Evolutionary conservation across 805 yeast species (phyloP), one percentile per base, ranked within the genome.

Genomic region (Tetrapisispora arboricola): DNA sequence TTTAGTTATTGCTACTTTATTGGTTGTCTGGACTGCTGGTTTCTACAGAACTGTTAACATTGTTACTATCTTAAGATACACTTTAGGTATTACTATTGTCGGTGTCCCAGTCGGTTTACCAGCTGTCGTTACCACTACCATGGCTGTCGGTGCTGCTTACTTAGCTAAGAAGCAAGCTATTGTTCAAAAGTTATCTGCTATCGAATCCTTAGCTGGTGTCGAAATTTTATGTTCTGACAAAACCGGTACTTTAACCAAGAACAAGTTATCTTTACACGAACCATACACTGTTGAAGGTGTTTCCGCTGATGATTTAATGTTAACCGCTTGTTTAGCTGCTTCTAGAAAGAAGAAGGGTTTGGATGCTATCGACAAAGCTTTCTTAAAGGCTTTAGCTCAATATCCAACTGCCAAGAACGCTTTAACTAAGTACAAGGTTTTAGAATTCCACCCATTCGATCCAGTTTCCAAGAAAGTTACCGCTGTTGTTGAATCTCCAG

Each of bases 121-220:
- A 68, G 96, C 95, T 67, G 96, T 87, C 63, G 95, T 87, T 56
- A 87, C 96, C 75, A 87, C 95, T 61, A 87, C 96, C 67, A 86
- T 87, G 96, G 96, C 96, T 68, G 96, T 88, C 69, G 96, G 96
- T 80, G 96, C 96, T 67, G 95, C 96, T 63, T 85, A 85, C 81
- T 74, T 87, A 63, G 96, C 96, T 60, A 84, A 85, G 77, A 87
- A 85, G 72, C 85, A 85, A 72, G 96, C 96, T 55, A 87, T 87
- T 75, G 96, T 87, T 60, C 96, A 87, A 72, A 88, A 88, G 68
- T 76, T 87, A 63, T 84, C 95, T 66, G 96, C 96, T 54, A 87
- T 87, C 72, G 96, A 87, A 73, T 86, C 95, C 49, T 74, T 87
- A 57, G 96, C 95, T 53, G 95, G 95, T 80, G 96, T 87, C 62